Conservation (phyloP, 139 green algal species). For the Micractinium conductrix region DNA sequence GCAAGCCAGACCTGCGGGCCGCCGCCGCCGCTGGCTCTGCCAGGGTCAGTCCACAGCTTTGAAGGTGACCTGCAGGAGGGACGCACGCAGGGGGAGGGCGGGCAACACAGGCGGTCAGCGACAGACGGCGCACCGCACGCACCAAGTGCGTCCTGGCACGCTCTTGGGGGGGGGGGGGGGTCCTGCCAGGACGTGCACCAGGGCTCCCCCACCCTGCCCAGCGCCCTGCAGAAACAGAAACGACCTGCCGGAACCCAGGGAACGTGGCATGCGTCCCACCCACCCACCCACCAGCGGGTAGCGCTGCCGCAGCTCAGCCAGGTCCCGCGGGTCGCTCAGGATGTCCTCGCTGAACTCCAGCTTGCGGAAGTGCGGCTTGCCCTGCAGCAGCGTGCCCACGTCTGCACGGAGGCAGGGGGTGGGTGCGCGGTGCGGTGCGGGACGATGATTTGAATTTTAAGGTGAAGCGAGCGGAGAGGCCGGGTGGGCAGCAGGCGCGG, state of each 20-base stretch:
- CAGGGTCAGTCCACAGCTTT: constrained; percentile 23
- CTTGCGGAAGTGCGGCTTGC: constrained; percentile 31
- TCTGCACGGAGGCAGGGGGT: not conserved
- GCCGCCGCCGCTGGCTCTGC: too few species aligned
- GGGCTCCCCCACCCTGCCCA: too few species aligned
- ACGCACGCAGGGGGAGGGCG: not conserved
- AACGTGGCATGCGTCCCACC: too few species aligned
- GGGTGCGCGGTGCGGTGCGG: not conserved
- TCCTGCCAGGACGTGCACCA: too few species aligned
- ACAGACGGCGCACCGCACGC: not conserved
- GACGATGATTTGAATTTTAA: not conserved
- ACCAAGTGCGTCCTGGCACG: too few species aligned
- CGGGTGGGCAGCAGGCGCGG: too few species aligned
- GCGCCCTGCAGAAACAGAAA: too few species aligned
- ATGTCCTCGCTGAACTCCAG: constrained; percentile 29
- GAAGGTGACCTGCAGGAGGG: constrained; percentile 10
- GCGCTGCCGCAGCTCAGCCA: constrained; percentile 8
- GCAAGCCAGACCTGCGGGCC: too few species aligned
- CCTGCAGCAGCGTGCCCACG: not conserved
- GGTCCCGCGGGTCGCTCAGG: not conserved
- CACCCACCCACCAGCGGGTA: not conserved
- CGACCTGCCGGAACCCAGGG: too few species aligned
- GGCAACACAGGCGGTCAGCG: not conserved
- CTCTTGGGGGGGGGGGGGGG: too few species aligned
- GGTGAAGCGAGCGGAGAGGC: too few species aligned